Percentiles rank a stretch among this genome's conserved stretches.
Conservation (phyloP, 345 rosid genomes). For the Rhizophora mangle region DNA sequence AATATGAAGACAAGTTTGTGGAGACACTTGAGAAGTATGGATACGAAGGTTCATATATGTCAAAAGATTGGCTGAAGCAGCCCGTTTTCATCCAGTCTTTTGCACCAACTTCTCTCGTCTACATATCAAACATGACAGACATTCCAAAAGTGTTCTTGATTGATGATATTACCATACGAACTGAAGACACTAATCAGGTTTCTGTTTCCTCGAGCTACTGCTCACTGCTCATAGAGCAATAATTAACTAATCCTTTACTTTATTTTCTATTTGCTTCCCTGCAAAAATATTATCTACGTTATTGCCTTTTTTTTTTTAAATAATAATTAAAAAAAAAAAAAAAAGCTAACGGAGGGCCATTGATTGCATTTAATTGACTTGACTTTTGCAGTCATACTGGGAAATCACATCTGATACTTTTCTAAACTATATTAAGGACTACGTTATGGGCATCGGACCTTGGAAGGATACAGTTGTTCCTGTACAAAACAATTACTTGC, state of each 20-base stretch:
- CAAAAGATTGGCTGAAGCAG: conserved; percentile 72
- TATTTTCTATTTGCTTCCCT: too few species aligned
- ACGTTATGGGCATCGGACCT: conserved; percentile 89
- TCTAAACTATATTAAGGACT: conserved; percentile 65
- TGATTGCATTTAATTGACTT: not conserved
- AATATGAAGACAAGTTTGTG: conserved; percentile 70
- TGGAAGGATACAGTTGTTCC: conserved; percentile 97
- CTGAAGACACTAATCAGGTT: conserved; percentile 94
- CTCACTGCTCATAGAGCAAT: too few species aligned
- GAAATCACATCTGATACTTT: conserved; percentile 83
- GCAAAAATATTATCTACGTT: too few species aligned
- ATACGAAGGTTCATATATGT: conserved; percentile 76
- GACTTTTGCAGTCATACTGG: conserved; percentile 66
- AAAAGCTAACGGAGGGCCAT: not conserved
- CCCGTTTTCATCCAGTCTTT: conserved; percentile 92
- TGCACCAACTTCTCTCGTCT: conserved; percentile 83
- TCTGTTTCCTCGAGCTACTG: not conserved
- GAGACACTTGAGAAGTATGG: conserved; percentile 70
- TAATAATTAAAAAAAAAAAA: not conserved
- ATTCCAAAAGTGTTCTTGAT: conserved; percentile 79
- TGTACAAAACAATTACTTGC: conserved; percentile 49
- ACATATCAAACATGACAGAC: conserved; percentile 61
- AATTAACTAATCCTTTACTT: too few species aligned
- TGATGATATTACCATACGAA: conserved; percentile 57
- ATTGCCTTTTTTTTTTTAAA: not conserved